A percentile compares a stretch with the other conserved stretches of the same genome.
Evolutionary conservation across 345 rosid species (phyloP).

Genomic region (Salix dunnii): DNA sequence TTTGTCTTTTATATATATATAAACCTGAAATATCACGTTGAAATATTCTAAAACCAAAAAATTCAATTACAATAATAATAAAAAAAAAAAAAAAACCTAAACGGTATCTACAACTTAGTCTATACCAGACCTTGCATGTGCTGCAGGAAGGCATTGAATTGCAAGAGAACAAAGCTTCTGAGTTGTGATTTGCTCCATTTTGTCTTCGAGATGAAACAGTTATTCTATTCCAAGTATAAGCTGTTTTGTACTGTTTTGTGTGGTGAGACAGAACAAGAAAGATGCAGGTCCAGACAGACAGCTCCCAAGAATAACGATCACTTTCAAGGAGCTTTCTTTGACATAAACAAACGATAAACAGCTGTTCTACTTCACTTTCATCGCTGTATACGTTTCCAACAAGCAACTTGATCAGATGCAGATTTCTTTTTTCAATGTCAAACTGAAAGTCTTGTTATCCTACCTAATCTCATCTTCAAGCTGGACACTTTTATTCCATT

Average conservation of each 20-base stretch:
- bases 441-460: background rate
- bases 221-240: background rate
- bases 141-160: no score
- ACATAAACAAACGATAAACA: background rate
- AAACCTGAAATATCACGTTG: no score
- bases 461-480: background rate
- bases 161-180: background rate
- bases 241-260: background rate
- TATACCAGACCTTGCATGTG: no score
- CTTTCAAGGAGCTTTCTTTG: conserved; percentile 5
- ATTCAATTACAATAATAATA: no score
- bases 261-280: background rate
- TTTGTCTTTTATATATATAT: no score
- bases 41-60: no score
- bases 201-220: background rate
- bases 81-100: no score
- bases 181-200: background rate
- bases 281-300: background rate
- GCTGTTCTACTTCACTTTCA: background rate
- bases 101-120: no score
- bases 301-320: background rate
- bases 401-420: background rate
- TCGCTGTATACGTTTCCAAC: background rate
- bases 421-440: no score
- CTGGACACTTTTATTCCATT: background rate